These are phyloP conservation scores for Tetradesmus lagerheimii DNA, from an alignment of 139 green algal genomes.

Conservation along the genomic window DNA sequence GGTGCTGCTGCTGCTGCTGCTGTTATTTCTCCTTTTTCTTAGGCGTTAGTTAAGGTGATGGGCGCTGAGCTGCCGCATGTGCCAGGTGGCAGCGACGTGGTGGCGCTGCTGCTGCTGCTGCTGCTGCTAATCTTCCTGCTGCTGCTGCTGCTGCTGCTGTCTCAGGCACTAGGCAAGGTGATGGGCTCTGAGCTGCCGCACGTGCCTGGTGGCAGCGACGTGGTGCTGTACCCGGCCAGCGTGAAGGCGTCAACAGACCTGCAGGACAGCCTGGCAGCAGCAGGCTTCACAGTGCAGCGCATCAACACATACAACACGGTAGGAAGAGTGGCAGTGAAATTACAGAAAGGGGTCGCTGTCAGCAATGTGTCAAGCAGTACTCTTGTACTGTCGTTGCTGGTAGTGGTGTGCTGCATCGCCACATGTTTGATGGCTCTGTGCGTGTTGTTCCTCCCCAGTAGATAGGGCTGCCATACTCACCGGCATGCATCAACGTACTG, in stretches of 20 bases:
- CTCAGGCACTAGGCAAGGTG: slow-evolving; percentile 78
- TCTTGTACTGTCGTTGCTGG: no score
- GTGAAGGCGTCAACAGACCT: slow-evolving; percentile 76
- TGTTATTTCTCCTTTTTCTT: not conserved
- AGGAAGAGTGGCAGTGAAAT: not conserved
- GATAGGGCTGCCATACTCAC: no score
- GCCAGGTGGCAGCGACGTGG: slow-evolving; percentile 57
- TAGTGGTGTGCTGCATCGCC: no score
- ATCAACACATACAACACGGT: slow-evolving; percentile 93
- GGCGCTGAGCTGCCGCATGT: slow-evolving; percentile 80
- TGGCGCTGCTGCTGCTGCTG: slow-evolving; percentile 55
- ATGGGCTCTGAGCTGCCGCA: slow-evolving; percentile 83
- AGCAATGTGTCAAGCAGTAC: no score
- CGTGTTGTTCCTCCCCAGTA: no score
- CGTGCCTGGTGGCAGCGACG: slow-evolving; percentile 60
- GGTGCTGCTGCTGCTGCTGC: no score
- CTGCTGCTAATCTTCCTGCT: no score
- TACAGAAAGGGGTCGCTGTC: no score
- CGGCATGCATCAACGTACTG: no score
- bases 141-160: not conserved
- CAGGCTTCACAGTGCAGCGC: slow-evolving; percentile 78
- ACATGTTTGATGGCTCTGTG: no score
- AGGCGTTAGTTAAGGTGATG: slow-evolving; percentile 83
- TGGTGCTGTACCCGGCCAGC: slow-evolving; percentile 88
- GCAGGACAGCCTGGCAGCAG: slow-evolving; percentile 73